Percentiles rank a stretch among this genome's conserved stretches.
Evolutionary conservation across 1,284 basidiomycete genomes (phyloP).

Genomic region (Ustilago nuda): DNA sequence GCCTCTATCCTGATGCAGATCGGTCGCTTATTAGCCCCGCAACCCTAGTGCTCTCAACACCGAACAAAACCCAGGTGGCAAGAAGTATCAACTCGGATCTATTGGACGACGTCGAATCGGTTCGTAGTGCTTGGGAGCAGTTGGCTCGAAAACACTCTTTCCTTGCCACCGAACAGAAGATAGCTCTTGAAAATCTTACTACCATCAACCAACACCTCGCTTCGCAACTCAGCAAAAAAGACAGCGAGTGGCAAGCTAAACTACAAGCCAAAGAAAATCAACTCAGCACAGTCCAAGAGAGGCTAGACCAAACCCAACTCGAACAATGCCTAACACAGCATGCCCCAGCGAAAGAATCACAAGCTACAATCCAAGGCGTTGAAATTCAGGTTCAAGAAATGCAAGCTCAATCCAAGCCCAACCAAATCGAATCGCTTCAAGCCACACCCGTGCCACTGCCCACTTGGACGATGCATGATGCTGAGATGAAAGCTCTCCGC

Average conservation of each 20-base stretch:
- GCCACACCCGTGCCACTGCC: background rate
- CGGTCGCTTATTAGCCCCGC: slow-evolving; percentile 18
- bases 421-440: background rate
- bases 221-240: background rate
- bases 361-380: slow-evolving; percentile 23
- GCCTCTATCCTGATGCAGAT: slow-evolving; percentile 31
- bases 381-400: slow-evolving; percentile 10
- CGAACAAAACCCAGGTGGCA: slow-evolving; percentile 15
- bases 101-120: slow-evolving; percentile 32
- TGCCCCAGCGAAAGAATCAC: slow-evolving; percentile 22
- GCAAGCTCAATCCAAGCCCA: background rate
- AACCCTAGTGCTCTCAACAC: slow-evolving; percentile 18
- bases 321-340: slow-evolving; percentile 31
- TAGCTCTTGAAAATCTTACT: slow-evolving; percentile 8
- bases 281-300: slow-evolving; percentile 5
- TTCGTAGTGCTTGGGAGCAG: slow-evolving; percentile 18
- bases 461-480: background rate
- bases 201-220: background rate
- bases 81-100: slow-evolving; percentile 23
- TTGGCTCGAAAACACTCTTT: slow-evolving; percentile 9
- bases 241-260: background rate
- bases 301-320: slow-evolving; percentile 24
- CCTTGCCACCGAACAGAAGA: slow-evolving; percentile 11
- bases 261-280: slow-evolving; percentile 4
- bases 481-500: background rate